Percentiles rank a stretch among this genome's conserved stretches.
Evolutionary conservation across 2,329 filamentous ascomycete genomes (phyloP).

Genomic region (Dendrostoma leiphaemia): DNA sequence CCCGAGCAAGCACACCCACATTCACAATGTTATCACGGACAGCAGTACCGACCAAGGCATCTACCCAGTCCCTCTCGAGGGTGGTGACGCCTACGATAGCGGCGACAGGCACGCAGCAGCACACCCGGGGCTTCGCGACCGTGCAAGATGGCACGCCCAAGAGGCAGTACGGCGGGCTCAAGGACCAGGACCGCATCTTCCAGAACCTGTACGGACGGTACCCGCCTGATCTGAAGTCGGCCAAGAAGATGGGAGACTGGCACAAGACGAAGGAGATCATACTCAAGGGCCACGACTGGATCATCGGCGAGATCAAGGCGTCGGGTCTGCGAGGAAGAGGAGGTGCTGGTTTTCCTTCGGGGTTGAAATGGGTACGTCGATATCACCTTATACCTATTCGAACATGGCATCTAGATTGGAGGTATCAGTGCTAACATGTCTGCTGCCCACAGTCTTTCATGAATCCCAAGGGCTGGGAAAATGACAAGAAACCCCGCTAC

Average conservation of each 20-base stretch:
- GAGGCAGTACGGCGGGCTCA: conserved; percentile 78
- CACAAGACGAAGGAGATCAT: conserved; percentile 99
- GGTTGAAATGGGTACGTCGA: conserved; percentile 90
- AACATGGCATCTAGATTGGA: neutral
- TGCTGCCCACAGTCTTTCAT: conserved; percentile 76
- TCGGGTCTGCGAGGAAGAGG: conserved; percentile 94
- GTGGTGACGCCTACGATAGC: conserved; percentile 35
- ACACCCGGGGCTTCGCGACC: conserved; percentile 71
- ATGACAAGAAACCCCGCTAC: conserved; percentile 93
- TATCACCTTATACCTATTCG: no score
- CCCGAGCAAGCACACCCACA: conserved; percentile 33
- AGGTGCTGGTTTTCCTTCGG: conserved; percentile 96
- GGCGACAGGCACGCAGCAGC: conserved; percentile 44
- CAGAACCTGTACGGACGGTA: conserved; percentile 96
- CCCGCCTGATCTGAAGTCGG: conserved; percentile 86
- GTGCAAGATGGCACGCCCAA: conserved; percentile 72
- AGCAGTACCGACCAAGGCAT: conserved; percentile 37
- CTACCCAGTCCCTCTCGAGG: conserved; percentile 38
- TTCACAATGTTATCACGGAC: conserved; percentile 43
- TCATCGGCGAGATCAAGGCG: conserved; percentile 95
- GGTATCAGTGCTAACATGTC: conserved; percentile 21
- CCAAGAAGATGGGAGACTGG: conserved; percentile 98
- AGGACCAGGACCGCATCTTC: conserved; percentile 98
- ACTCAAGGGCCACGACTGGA: conserved; percentile 96
- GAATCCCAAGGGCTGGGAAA: conserved; percentile 99